Conservation (phyloP, 1,139 yeast species). For the Zygotorulaspora mrakii region DNA sequence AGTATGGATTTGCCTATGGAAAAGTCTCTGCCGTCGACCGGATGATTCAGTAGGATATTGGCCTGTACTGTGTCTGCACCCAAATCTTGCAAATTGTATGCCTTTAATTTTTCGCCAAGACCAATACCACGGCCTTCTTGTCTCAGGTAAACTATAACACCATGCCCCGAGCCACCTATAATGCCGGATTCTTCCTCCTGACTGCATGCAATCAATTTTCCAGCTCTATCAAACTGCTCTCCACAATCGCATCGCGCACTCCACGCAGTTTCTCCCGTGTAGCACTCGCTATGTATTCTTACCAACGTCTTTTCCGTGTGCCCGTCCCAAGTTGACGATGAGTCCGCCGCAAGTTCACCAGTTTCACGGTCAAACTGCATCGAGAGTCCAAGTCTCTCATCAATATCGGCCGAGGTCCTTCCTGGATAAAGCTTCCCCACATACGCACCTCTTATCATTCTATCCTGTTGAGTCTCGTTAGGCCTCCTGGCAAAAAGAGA, state of each 20-base stretch:
- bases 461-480: constrained; percentile 80
- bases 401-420: constrained; percentile 63
- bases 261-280: constrained; percentile 99
- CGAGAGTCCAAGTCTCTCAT: constrained; percentile 43
- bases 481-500: constrained; percentile 57
- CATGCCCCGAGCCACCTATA: constrained; percentile 71
- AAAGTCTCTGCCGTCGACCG: constrained; percentile 93
- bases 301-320: constrained; percentile 46
- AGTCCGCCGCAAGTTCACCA: constrained; percentile 50
- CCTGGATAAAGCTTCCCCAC: constrained; percentile 88
- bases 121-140: constrained; percentile 99
- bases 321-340: constrained; percentile 34
- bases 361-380: constrained; percentile 45
- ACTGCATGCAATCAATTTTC: constrained; percentile 63
- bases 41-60: constrained; percentile 85
- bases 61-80: constrained; percentile 99
- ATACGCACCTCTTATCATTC: constrained; percentile 98
- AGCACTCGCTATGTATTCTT: constrained; percentile 94
- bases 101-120: constrained; percentile 91
- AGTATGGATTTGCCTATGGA: constrained; percentile 91
- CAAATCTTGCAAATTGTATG: constrained; percentile 92
- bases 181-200: constrained; percentile 30
- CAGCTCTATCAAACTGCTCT: constrained; percentile 98
- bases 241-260: constrained; percentile 99
- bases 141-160: constrained; percentile 90